A percentile compares a stretch with the other conserved stretches of the same genome.
These are phyloP conservation scores for Trichoderma guizhouense DNA, from an alignment of 2,329 filamentous ascomycete genomes.

Conservation along the genomic window DNA sequence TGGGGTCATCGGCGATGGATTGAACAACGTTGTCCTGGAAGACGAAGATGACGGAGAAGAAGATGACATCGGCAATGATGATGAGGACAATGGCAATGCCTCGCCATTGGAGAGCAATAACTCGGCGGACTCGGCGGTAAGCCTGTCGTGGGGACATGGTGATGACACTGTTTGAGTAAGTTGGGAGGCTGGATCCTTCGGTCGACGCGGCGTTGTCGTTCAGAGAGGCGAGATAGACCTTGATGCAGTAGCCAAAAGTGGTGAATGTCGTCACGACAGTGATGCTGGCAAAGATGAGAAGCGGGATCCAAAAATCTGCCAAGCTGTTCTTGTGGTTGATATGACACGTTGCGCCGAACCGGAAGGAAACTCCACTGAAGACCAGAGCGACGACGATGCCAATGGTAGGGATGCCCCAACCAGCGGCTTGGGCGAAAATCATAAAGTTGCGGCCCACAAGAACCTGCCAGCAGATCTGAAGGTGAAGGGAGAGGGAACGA, in stretches of 20 bases:
- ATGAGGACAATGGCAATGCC: slow-evolving; percentile 86
- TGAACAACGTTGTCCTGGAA: slow-evolving; percentile 74
- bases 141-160: slow-evolving; percentile 81
- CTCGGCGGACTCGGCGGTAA: slow-evolving; percentile 79
- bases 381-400: slow-evolving; percentile 74
- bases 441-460: slow-evolving; percentile 87
- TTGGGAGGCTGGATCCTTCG: slow-evolving; percentile 66
- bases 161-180: slow-evolving; percentile 68
- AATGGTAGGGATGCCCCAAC: slow-evolving; percentile 79
- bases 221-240: slow-evolving; percentile 85
- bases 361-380: slow-evolving; percentile 88
- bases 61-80: slow-evolving; percentile 87
- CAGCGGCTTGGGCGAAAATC: slow-evolving; percentile 73
- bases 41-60: slow-evolving; percentile 89
- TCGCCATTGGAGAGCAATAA: slow-evolving; percentile 90
- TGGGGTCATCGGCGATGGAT: slow-evolving; percentile 51
- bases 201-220: slow-evolving; percentile 69
- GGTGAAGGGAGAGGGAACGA: slow-evolving; percentile 83
- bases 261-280: slow-evolving; percentile 78
- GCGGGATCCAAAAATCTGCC: slow-evolving; percentile 84
- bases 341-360: slow-evolving; percentile 88
- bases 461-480: slow-evolving; percentile 97
- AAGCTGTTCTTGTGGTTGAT: slow-evolving; percentile 87
- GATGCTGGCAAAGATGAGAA: slow-evolving; percentile 72
- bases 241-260: slow-evolving; percentile 90